phyloP scores from a whole-genome alignment of 495 filamentous ascomycete species.

The Annulohypoxylon nitens region DNA sequence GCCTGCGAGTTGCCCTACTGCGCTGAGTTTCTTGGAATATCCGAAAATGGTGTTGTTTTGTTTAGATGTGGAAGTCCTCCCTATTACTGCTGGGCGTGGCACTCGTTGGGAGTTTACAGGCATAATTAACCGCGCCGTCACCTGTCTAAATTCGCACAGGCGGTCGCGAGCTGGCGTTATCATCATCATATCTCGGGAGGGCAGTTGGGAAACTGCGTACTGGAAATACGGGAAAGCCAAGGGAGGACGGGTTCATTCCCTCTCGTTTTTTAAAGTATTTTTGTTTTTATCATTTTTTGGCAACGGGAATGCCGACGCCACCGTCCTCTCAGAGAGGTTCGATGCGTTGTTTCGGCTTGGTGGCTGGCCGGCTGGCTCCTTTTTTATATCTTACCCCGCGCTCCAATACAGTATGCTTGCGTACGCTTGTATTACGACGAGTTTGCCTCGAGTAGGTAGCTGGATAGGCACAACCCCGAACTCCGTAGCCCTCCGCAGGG shows the following conservation, averaged over 20 bases:
- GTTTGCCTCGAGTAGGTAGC: not conserved
- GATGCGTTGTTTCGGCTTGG: not conserved
- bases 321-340: not conserved
- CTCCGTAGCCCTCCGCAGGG: not conserved
- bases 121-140: conserved; percentile 25
- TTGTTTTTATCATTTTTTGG: not conserved
- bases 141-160: conserved; percentile 7
- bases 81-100: conserved; percentile 14
- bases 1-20: not conserved
- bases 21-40: conserved; percentile 12
- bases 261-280: conserved; percentile 14
- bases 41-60: conserved; percentile 16
- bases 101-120: conserved; percentile 4
- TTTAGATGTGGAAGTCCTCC: not conserved
- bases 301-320: not conserved
- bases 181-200: not conserved
- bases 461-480: not conserved
- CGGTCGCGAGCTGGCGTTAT: conserved; percentile 29
- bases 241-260: conserved; percentile 25
- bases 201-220: not conserved
- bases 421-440: too few species aligned
- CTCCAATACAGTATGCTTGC: not conserved
- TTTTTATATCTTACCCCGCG: not conserved
- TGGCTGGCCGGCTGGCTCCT: conserved; percentile 3
- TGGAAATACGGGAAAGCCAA: conserved; percentile 1